phyloP scores from a whole-genome alignment of 2,329 filamentous ascomycete genomes.

The Sphaerulina vaccinii region DNA sequence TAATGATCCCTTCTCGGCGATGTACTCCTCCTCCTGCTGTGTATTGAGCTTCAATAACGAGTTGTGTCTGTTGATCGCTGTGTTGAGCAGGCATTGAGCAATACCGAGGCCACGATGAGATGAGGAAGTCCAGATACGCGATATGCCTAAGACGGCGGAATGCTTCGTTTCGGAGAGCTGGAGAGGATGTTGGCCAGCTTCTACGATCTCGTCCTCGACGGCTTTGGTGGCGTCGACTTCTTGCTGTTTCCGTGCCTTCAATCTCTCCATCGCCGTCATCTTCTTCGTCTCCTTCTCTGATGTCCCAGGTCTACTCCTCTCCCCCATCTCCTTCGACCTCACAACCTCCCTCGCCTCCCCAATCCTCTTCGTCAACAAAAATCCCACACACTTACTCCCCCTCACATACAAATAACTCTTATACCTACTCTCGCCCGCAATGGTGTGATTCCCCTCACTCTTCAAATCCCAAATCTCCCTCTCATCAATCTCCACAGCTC shows the following conservation, averaged over 20 bases:
- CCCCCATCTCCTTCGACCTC: constrained; percentile 16
- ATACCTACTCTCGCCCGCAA: constrained; percentile 47
- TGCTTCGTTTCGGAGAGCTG: constrained; percentile 21
- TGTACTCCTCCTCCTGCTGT: neutral
- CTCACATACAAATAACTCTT: constrained; percentile 63
- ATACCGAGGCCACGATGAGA: constrained; percentile 57
- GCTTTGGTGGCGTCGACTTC: constrained; percentile 16
- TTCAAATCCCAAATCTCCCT: constrained; percentile 55
- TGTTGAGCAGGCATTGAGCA: constrained; percentile 57
- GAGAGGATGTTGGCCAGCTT: constrained; percentile 24
- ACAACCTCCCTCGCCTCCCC: constrained; percentile 55
- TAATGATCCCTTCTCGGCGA: neutral
- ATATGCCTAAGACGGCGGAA: constrained; percentile 59
- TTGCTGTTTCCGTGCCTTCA: constrained; percentile 28
- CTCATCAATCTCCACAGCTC: constrained; percentile 59
- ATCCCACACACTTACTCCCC: constrained; percentile 60
- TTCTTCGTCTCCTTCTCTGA: constrained; percentile 7
- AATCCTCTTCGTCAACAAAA: constrained; percentile 62
- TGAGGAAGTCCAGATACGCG: constrained; percentile 64
- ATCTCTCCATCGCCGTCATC: constrained; percentile 22
- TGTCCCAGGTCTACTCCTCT: constrained; percentile 12
- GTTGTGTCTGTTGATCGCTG: constrained; percentile 27
- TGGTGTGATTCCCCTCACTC: constrained; percentile 33
- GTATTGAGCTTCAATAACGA: constrained; percentile 2
- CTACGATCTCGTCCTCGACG: constrained; percentile 12